Conservation (phyloP, 176 grass and related monocot species). For the Bonia amplexicaulis region DNA sequence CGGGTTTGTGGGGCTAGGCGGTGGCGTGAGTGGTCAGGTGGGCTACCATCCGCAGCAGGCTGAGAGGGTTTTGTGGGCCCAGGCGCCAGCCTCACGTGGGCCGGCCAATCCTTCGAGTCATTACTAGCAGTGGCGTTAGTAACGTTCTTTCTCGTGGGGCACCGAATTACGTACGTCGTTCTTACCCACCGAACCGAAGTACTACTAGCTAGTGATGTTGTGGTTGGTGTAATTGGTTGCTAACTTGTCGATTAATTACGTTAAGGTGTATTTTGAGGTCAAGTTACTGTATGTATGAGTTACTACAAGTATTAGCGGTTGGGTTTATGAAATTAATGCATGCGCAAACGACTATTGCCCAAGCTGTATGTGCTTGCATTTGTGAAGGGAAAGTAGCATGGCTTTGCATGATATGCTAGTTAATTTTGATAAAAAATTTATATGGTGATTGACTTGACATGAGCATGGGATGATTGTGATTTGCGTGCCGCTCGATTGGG, state of each 20-base stretch:
- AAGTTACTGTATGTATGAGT: background rate
- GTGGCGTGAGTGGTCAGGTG: background rate
- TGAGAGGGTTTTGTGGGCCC: conserved; percentile 50
- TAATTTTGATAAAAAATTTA: background rate
- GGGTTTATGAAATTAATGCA: background rate
- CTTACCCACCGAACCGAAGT: too few species aligned
- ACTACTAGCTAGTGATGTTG: background rate
- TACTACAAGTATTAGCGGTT: background rate
- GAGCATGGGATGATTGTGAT: background rate
- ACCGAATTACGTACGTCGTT: background rate
- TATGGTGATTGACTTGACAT: background rate
- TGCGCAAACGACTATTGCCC: background rate
- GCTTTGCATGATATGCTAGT: background rate
- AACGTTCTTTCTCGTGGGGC: background rate
- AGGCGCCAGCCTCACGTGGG: background rate
- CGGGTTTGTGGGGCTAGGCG: background rate
- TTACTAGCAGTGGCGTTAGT: background rate
- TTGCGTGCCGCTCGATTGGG: background rate
- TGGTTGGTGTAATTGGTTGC: background rate
- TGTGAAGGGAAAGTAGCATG: background rate
- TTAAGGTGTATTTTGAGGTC: background rate
- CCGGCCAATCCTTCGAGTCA: conserved; percentile 1
- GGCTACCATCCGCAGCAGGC: background rate
- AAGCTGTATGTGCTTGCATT: background rate
- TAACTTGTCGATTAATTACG: background rate